Base-by-base conservation (phyloP, 2,329 filamentous ascomycete species). In the Penicillium rolfsii region DNA sequence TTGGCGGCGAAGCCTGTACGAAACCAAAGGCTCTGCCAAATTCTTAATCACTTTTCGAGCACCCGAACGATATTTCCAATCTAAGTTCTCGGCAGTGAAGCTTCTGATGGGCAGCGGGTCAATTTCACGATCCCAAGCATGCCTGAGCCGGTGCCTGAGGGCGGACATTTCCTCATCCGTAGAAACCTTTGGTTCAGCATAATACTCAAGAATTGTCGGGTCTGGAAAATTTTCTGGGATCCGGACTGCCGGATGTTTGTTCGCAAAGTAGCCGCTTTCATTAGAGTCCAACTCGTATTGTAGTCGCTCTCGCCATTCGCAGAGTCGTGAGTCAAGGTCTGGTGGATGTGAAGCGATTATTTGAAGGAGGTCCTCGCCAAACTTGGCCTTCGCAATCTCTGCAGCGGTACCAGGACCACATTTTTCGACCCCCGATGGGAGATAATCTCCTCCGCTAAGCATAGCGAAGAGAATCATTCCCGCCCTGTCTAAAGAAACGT, bases 371-470 rank as follows among this genome's bases (percentile, higher is more conserved):
- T 89, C 85, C 60, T 83, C 85, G 1, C 94, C 95, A 75, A 94
- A 98, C 0, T 93, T 93, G 55, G 92, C 95, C 70, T 87, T 87
- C 36, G 93, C 93, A 57, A 95, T 96, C 73, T 97, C 92, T 67
- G 91, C 95, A 0, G 95, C 94, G 11, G 93, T 82, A 72, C 94
- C 96, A 52, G 92, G 87, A 1, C 95, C 95, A 68, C 93, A 96
- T 4, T 91, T 90, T 0, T 91, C 88, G 16, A 99, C 89, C 0
- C 95, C 95, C 58, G 92, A 91, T 0, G 93, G 91, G 0, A 94
- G 82, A 69, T 99, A 99, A 76, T 99, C 95, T 6, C 95, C 95
- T 6, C 95, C 95, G 68, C 93, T 97, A 85, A 99, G 93, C 63
- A 99, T 80, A 0, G 95, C 95, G 22, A 98, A 90, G 12, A 99